Percentiles rank a stretch among this genome's conserved stretches.
Conservation (phyloP, 2,329 filamentous ascomycete genomes). For the Penicillium concentricum region DNA sequence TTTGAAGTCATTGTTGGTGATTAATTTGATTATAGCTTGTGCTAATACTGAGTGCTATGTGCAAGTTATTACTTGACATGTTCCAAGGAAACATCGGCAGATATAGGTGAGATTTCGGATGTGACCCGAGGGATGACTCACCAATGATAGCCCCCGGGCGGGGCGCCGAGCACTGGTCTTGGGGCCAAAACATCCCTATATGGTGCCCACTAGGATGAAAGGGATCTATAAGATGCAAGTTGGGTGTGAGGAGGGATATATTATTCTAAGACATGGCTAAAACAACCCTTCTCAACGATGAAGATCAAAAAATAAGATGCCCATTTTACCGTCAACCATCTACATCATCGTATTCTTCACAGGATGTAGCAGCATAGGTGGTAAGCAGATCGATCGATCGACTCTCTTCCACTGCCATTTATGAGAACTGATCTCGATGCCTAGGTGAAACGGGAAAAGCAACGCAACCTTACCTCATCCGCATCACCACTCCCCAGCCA, state of each 20-base stretch:
- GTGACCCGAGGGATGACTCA: slow-evolving; percentile 7
- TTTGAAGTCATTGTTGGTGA: background rate
- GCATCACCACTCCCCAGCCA: background rate
- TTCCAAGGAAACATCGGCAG: background rate
- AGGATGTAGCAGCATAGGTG: background rate
- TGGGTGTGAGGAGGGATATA: background rate
- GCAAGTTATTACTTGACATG: background rate
- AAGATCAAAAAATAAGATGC: too few species aligned
- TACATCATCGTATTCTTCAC: background rate
- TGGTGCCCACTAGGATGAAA: background rate
- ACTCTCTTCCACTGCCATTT: background rate
- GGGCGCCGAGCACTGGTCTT: background rate
- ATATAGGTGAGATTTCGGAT: background rate
- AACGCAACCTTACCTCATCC: background rate
- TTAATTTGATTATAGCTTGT: background rate
- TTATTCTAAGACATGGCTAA: background rate
- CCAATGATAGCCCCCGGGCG: background rate
- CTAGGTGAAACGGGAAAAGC: too few species aligned
- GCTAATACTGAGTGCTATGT: background rate
- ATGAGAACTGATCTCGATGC: background rate
- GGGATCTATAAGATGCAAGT: background rate
- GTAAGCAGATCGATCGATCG: background rate
- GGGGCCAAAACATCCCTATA: background rate
- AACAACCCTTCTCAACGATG: background rate
- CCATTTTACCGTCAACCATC: background rate